These are phyloP conservation scores for Backusella sp. DNA, from an alignment of 192 early-diverging fungal species.

Conservation along the genomic window DNA sequence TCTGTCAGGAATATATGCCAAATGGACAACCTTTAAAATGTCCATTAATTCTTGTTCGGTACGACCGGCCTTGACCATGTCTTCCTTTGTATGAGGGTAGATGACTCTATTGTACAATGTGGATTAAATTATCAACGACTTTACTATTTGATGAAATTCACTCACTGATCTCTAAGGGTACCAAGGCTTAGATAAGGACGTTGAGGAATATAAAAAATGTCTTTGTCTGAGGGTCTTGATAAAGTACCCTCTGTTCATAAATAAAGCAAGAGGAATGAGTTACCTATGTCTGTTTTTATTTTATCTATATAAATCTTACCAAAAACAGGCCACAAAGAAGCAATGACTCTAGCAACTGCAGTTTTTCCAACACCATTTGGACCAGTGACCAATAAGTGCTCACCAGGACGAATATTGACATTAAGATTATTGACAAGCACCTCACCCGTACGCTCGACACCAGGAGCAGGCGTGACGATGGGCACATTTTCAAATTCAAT, in stretches of 20 bases:
- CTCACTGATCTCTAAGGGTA: conserved; percentile 88
- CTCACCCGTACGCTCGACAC: conserved; percentile 64
- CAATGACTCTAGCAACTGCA: conserved; percentile 89
- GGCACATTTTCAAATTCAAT: conserved; percentile 88
- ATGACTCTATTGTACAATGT: conserved; percentile 56
- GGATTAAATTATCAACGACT: not conserved
- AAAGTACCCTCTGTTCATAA: conserved; percentile 55
- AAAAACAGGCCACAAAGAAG: conserved; percentile 94
- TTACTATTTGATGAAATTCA: not conserved
- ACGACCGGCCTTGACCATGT: conserved; percentile 71
- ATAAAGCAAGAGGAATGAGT: not conserved
- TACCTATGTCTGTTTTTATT: too few relatives aligned
- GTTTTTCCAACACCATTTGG: conserved; percentile 96
- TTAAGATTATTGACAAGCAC: conserved; percentile 76
- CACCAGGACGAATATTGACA: conserved; percentile 81
- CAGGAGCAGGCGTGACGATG: conserved; percentile 83
- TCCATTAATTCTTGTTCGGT: conserved; percentile 80
- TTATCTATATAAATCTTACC: conserved; percentile 15
- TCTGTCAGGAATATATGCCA: conserved; percentile 74
- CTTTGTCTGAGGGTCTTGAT: conserved; percentile 65
- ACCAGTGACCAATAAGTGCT: conserved; percentile 89
- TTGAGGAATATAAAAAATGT: conserved; percentile 99
- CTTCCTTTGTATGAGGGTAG: conserved; percentile 86
- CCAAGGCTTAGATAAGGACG: conserved; percentile 93
- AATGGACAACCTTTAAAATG: conserved; percentile 83